phyloP scores from a whole-genome alignment of 495 filamentous ascomycete genomes.

The Aspergillus campestris region DNA sequence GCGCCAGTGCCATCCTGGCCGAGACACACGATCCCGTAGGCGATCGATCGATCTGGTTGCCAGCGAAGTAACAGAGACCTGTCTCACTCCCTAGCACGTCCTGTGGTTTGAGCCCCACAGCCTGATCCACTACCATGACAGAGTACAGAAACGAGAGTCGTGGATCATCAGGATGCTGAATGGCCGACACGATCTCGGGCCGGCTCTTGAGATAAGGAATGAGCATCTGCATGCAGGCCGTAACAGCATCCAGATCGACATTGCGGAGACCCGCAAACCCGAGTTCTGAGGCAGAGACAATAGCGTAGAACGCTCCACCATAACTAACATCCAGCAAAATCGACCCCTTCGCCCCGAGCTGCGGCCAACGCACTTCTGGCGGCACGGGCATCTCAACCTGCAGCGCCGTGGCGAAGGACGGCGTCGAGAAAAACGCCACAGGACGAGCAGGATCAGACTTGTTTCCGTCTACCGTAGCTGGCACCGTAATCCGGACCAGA shows the following conservation, averaged over 20 bases:
- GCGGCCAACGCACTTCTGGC: conserved; percentile 12
- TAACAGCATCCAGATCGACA: conserved; percentile 9
- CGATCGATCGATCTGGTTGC: conserved; percentile 19
- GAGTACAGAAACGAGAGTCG: conserved; percentile 17
- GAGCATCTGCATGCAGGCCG: conserved; percentile 7
- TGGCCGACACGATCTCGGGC: conserved; percentile 6
- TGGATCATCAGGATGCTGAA: conserved; percentile 12
- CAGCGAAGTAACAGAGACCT: conserved; percentile 17
- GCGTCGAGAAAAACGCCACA: conserved; percentile 18
- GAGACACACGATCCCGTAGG: conserved; percentile 19
- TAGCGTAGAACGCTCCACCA: conserved; percentile 20
- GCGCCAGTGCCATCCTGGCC: conserved; percentile 12
- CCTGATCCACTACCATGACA: conserved; percentile 17
- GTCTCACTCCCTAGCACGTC: conserved; percentile 11
- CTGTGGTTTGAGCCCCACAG: conserved; percentile 3
- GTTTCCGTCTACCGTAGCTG: conserved; percentile 5
- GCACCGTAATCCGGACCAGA: conserved; percentile 11
- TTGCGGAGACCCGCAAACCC: conserved; percentile 13
- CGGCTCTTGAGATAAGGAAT: conserved; percentile 9
- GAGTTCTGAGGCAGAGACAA: conserved; percentile 11
- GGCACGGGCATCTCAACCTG: conserved; percentile 12
- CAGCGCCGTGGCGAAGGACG: conserved; percentile 14
- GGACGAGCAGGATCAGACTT: conserved; percentile 12
- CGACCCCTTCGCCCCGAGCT: conserved; percentile 6
- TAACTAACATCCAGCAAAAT: conserved; percentile 16